Evolutionary conservation across 2,329 filamentous ascomycete species (phyloP).

Genomic region (Epichloe sylvatica): DNA sequence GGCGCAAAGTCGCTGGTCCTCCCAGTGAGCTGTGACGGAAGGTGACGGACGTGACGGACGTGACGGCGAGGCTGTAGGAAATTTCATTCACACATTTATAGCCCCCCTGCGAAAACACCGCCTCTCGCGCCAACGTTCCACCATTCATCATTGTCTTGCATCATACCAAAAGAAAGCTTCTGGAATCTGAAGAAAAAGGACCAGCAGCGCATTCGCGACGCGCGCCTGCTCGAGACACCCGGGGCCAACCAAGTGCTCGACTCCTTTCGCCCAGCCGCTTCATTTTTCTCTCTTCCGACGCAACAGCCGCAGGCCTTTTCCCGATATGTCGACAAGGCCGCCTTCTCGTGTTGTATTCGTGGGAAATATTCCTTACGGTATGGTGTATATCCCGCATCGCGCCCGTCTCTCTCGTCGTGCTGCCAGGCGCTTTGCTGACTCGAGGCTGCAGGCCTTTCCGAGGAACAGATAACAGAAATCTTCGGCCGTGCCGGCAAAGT

Average conservation of each 20-base stretch:
- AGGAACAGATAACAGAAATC: conserved; percentile 91
- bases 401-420: not conserved
- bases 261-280: not conserved
- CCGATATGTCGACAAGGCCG: conserved; percentile 54
- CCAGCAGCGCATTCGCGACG: not conserved
- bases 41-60: not conserved
- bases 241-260: not conserved
- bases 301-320: not conserved
- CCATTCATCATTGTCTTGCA: not conserved
- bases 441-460: conserved; percentile 59
- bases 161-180: not conserved
- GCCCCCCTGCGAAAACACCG: not conserved
- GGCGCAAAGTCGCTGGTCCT: not conserved
- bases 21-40: not conserved
- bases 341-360: conserved; percentile 72
- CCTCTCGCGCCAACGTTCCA: not conserved
- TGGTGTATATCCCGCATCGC: conserved; percentile 7
- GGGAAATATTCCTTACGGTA: conserved; percentile 74
- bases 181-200: not conserved
- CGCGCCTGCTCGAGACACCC: not conserved
- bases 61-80: not conserved
- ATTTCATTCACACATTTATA: not conserved
- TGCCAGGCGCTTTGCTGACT: conserved; percentile 9
- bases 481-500: conserved; percentile 85
- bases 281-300: not conserved